phyloP scores from a whole-genome alignment of 2,329 filamentous ascomycete species.

The Aspergillus ruber region DNA sequence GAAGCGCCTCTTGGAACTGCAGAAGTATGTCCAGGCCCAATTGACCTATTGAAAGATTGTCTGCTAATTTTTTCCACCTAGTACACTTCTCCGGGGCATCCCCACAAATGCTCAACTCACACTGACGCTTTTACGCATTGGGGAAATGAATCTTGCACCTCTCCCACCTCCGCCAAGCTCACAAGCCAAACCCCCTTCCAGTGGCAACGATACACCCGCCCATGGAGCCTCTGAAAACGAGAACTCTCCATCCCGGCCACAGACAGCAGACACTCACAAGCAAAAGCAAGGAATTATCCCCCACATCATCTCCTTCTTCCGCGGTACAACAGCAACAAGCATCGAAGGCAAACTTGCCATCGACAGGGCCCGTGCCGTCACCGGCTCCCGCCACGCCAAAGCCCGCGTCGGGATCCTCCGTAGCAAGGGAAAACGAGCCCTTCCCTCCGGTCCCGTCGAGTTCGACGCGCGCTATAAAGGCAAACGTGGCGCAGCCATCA shows the following conservation, averaged over 20 bases:
- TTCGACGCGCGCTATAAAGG: conserved; percentile 66
- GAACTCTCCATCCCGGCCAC: conserved; percentile 41
- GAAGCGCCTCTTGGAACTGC: conserved; percentile 66
- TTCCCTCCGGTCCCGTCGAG: conserved; percentile 59
- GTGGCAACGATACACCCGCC: conserved; percentile 41
- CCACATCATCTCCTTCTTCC: conserved; percentile 58
- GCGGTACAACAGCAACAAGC: conserved; percentile 61
- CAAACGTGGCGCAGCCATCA: conserved; percentile 63
- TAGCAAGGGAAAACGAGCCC: conserved; percentile 30
- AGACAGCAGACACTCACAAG: conserved; percentile 15
- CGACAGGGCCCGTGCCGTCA: conserved; percentile 62
- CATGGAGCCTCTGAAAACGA: conserved; percentile 57
- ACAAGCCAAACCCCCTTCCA: conserved; percentile 11
- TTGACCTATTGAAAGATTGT: too few relatives aligned
- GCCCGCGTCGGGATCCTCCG: conserved; percentile 66
- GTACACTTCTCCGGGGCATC: conserved; percentile 68
- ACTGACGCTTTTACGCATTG: conserved; percentile 71
- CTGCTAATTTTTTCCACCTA: conserved; percentile 20
- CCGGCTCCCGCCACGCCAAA: conserved; percentile 56
- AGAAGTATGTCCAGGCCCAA: conserved; percentile 44
- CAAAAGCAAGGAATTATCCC: background rate
- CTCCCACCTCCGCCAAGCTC: conserved; percentile 55
- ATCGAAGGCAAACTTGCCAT: conserved; percentile 67
- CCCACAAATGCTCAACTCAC: conserved; percentile 82
- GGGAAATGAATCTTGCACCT: conserved; percentile 73